These are phyloP conservation scores for Pseudogymnoascus sp. DNA, from an alignment of 2,329 filamentous ascomycete species.

Conservation along the genomic window DNA sequence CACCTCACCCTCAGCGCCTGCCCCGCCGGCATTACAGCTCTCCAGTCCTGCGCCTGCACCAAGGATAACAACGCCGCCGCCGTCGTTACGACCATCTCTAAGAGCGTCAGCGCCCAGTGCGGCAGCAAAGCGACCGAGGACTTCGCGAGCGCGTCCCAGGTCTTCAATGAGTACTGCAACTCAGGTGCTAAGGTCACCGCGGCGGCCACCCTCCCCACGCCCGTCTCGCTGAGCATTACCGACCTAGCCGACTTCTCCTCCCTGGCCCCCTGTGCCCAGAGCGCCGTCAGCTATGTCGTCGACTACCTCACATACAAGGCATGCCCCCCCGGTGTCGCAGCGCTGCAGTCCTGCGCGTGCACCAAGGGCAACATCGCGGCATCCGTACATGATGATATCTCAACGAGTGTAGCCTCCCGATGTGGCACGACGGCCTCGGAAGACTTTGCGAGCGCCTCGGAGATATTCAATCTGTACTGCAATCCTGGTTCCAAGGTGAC, in stretches of 20 bases:
- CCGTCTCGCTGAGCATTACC: not conserved
- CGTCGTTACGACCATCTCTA: constrained; percentile 27
- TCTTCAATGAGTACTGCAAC: constrained; percentile 43
- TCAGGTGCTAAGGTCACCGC: constrained; percentile 27
- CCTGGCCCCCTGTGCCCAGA: constrained; percentile 44
- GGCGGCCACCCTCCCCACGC: constrained; percentile 11
- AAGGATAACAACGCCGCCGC: constrained; percentile 15
- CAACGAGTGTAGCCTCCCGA: constrained; percentile 33
- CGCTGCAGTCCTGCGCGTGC: constrained; percentile 45
- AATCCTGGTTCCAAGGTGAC: constrained; percentile 31
- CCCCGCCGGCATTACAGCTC: constrained; percentile 34
- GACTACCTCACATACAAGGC: constrained; percentile 34
- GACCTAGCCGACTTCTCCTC: constrained; percentile 13
- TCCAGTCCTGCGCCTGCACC: constrained; percentile 47
- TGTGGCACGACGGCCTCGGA: constrained; percentile 42
- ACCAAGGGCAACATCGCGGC: constrained; percentile 24
- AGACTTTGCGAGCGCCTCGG: constrained; percentile 39
- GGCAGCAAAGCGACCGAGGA: constrained; percentile 41
- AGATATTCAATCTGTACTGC: constrained; percentile 42
- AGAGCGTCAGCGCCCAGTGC: constrained; percentile 36
- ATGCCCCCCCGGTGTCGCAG: constrained; percentile 38
- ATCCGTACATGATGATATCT: constrained; percentile 25
- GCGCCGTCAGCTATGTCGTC: constrained; percentile 39
- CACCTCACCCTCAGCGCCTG: constrained; percentile 37
- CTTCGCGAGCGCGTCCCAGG: constrained; percentile 38